Base-by-base conservation (phyloP, 176 grass and related monocot genomes). In the Musa troglodytarum region DNA sequence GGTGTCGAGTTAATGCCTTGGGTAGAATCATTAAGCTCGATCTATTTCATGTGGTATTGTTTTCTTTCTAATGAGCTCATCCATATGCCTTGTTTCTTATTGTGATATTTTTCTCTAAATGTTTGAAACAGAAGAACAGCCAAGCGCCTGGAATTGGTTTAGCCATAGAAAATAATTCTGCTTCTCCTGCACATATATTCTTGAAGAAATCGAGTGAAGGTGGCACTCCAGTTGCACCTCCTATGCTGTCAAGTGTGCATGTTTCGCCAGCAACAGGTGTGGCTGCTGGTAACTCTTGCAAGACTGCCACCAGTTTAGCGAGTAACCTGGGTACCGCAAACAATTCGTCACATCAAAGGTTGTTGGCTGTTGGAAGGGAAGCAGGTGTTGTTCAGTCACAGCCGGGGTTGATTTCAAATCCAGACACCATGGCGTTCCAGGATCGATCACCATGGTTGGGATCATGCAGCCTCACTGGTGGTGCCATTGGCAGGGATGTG, bases 381-480 rank as follows among this genome's bases (percentile, higher is more conserved):
- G 61, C 20, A 79, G 78, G 51, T 63, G 23, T 63, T 49, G 58
- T 28, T 72, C 61, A 59, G 9, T n/a, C 24, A 58, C 65, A 77
- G 63, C 55, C 26, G 55, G 24, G 49, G 49, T 19, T 68, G 78
- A 51, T 51, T 51, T 49, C 3, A 50, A 70, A 70, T n/a, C 68
- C 17, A 21, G 68, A 70, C 10, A 20, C 34, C 50, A 74, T 1
- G 23, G 81, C 21, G 53, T 56, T 65, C 50, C 82, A 65, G 21
- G 79, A 74, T 76, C 80, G 76, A 72, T 11, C 71, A 67, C 65
- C 25, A 34, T 89, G 87, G 87, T 62, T 79, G 29, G 87, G 85
- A 79, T 82, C 86, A 72, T 83, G 76, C 67, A 75, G 8, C 16
- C 15, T 51, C 17, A 9, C 34, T 50, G 68, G 25, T 20, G 22